Evolutionary conservation across 352 stramenopile species (phyloP), one percentile per base, ranked within the genome.

Genomic region (Nothophytophthora sp.): DNA sequence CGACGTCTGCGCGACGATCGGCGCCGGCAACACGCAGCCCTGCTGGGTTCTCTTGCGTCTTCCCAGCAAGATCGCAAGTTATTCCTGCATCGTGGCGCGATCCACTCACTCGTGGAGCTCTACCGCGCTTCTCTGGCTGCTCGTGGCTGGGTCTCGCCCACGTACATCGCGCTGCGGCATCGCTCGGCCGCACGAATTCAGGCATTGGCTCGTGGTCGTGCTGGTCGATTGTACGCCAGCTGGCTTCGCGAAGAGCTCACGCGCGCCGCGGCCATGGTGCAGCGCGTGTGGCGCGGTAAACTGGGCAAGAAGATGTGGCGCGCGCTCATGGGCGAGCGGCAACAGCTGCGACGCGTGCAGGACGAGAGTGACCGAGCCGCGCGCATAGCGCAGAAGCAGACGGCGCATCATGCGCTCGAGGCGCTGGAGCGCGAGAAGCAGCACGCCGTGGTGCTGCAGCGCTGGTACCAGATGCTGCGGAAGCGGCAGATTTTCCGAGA

Each of bases 201-300:
- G 37, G 61, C 73, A n/a, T 41, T 85, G 20, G 49, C 75, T 5
- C 82, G 82, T 20, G 76, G 81, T 15, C 59, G 79, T 42, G 70
- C 81, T 10, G 66, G 64, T 10, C 69, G 73, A 1, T 4, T 42
- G n/a, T 75, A 71, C 27, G 58, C 69, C 2, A 48, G 34, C 0
- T 67, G 57, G 62, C 65, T 67, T 41, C 53, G 65, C 13, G 28
- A 63, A 11, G 46, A 64, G 24, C 56, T 84, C 10, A 59, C 62
- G 19, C 47, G 44, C 6, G 78, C 78, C 8, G 54, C 52, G 22
- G 32, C 29, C 5, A 51, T 72, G 24, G 44, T 88, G 10, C 80
- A 91, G 51, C 78, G 82, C 19, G 67, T 63, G 20, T 91, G 82
- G 82, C 69, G 81, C 22, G 72, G 70, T 1, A 85, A 86, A 28